Conservation (phyloP, 1,139 yeast species). For the Candida buenavistaensis region DNA sequence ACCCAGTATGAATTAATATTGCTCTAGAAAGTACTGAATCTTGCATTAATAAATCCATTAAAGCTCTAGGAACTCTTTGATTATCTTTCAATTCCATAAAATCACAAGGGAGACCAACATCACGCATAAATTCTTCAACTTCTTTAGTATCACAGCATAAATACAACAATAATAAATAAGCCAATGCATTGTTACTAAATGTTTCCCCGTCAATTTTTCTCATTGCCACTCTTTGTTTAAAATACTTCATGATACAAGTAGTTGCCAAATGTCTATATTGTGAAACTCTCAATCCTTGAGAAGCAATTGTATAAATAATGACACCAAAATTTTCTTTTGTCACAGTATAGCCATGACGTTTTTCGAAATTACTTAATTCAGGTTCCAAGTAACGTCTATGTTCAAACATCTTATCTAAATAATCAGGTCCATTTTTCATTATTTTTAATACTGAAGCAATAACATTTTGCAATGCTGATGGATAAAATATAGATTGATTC, state of each 20-base stretch:
- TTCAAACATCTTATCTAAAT: conserved; percentile 33
- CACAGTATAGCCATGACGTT: conserved; percentile 40
- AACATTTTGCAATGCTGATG: conserved; percentile 51
- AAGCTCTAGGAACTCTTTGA: conserved; percentile 43
- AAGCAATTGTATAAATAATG: conserved; percentile 50
- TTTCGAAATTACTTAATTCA: conserved; percentile 48
- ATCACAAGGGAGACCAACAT: conserved; percentile 40
- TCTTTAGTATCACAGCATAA: conserved; percentile 51
- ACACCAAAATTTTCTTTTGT: conserved; percentile 53
- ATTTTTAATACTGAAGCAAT: conserved; percentile 29
- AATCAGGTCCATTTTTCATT: conserved; percentile 23
- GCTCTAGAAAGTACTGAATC: conserved; percentile 44
- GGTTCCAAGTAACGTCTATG: conserved; percentile 42
- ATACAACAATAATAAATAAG: conserved; percentile 57
- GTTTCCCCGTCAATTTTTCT: conserved; percentile 10
- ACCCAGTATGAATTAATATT: conserved; percentile 52
- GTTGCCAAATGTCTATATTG: conserved; percentile 60
- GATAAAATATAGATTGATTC: conserved; percentile 44
- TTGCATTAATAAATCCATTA: conserved; percentile 50
- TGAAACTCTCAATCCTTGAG: conserved; percentile 66
- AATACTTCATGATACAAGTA: conserved; percentile 48
- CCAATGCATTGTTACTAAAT: conserved; percentile 25
- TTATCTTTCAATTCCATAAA: conserved; percentile 31
- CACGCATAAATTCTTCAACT: conserved; percentile 44
- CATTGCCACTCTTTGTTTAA: conserved; percentile 42